Percentiles rank a stretch among this genome's conserved stretches.
These are phyloP conservation scores for Colletotrichum aenigma DNA, from an alignment of 2,329 filamentous ascomycete species.

Conservation along the genomic window DNA sequence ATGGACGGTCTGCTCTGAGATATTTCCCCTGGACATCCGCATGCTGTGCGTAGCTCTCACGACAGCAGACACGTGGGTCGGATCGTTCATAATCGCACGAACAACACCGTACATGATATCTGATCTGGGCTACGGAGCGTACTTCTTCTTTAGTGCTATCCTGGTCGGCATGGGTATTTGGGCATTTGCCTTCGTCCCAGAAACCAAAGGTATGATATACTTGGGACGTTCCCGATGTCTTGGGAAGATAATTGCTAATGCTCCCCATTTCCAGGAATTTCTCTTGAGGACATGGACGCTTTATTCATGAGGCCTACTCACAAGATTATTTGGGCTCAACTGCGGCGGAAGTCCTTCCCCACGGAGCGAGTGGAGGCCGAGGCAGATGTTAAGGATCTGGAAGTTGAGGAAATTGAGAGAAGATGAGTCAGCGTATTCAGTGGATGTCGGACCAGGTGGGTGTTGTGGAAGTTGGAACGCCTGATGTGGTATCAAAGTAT, in stretches of 20 bases:
- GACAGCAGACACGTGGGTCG: constrained; percentile 39
- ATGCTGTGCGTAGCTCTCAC: constrained; percentile 38
- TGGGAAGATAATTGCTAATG: neutral
- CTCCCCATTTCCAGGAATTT: constrained; percentile 30
- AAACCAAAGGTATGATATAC: constrained; percentile 48
- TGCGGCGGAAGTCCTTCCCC: neutral
- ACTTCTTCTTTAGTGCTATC: constrained; percentile 55
- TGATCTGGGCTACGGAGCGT: constrained; percentile 50
- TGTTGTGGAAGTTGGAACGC: too few species aligned
- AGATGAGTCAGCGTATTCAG: neutral
- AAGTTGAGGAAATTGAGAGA: neutral
- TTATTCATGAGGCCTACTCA: constrained; percentile 33
- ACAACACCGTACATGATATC: constrained; percentile 45
- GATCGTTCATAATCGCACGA: constrained; percentile 42
- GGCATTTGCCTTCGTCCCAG: constrained; percentile 53
- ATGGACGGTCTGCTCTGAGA: constrained; percentile 50
- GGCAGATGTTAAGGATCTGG: neutral
- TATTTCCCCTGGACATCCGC: constrained; percentile 43
- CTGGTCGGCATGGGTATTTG: constrained; percentile 50
- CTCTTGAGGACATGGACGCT: constrained; percentile 52
- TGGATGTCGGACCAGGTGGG: neutral
- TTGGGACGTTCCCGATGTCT: constrained; percentile 14
- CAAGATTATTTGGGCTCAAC: constrained; percentile 33
- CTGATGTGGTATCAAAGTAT: neutral
- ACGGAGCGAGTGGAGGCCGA: neutral